Percentiles rank a stretch among this genome's conserved stretches.
These are phyloP conservation scores for Novymonas esmeraldas DNA, from an alignment of 208 protist genomes.

Conservation along the genomic window DNA sequence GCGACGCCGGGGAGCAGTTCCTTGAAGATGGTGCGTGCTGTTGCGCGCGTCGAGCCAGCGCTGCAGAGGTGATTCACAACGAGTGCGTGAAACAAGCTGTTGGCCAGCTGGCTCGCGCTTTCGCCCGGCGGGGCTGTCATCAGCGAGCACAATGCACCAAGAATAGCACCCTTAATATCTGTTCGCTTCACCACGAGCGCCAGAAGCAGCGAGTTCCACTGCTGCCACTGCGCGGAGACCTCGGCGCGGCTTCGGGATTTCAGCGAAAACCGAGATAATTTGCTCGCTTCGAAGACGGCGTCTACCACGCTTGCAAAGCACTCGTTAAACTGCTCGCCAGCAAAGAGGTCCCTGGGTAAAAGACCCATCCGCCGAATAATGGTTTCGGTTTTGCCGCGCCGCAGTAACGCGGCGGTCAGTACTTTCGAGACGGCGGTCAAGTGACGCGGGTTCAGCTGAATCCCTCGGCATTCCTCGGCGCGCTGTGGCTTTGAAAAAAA, in stretches of 20 bases:
- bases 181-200: slow-evolving; percentile 10
- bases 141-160: not conserved
- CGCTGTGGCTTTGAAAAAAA: slow-evolving; percentile 21
- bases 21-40: slow-evolving; percentile 12
- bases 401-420: slow-evolving; percentile 6
- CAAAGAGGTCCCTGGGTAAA: slow-evolving; percentile 19
- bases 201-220: slow-evolving; percentile 20
- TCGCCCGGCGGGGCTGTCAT: slow-evolving; percentile 11
- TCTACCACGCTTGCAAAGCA: slow-evolving; percentile 7
- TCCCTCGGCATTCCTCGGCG: not conserved
- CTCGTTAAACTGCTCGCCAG: slow-evolving; percentile 6
- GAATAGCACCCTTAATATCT: slow-evolving; percentile 9
- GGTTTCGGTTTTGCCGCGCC: slow-evolving; percentile 13
- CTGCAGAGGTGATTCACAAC: slow-evolving; percentile 21
- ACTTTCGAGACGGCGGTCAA: not conserved
- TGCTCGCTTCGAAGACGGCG: slow-evolving; percentile 13
- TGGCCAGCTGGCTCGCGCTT: slow-evolving; percentile 1
- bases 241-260: not conserved
- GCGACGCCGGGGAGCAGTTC: slow-evolving; percentile 13
- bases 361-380: slow-evolving; percentile 10
- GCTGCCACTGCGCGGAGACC: slow-evolving; percentile 20
- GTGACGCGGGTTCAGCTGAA: not conserved
- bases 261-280: slow-evolving; percentile 9
- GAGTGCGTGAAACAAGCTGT: slow-evolving; percentile 26
- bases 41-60: not conserved